Conservation (phyloP, 1,284 basidiomycete genomes). For the Cryptococcus neoformans region DNA sequence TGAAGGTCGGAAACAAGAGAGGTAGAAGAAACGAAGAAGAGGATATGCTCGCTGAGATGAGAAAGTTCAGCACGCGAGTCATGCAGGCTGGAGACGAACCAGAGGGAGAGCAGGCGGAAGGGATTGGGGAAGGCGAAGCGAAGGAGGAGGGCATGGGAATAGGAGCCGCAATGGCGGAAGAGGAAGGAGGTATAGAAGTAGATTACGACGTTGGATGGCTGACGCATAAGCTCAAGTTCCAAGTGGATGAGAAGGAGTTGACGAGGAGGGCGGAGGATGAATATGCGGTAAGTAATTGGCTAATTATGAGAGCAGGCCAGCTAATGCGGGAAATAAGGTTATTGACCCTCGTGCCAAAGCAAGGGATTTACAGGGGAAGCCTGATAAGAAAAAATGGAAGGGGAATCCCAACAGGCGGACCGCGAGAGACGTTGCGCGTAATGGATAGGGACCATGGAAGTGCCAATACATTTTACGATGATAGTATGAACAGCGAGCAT, state of each 20-base stretch:
- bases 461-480: neutral
- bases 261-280: constrained; percentile 76
- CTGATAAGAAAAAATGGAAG: constrained; percentile 4
- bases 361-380: constrained; percentile 20
- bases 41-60: constrained; percentile 63
- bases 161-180: constrained; percentile 47
- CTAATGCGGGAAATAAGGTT: constrained; percentile 26
- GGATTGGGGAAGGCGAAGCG: constrained; percentile 37
- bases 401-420: neutral
- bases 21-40: constrained; percentile 64
- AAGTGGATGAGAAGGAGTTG: constrained; percentile 68
- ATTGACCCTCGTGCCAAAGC: constrained; percentile 49
- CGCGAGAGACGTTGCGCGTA: neutral
- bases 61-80: constrained; percentile 68
- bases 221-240: constrained; percentile 69
- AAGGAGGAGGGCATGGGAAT: constrained; percentile 18
- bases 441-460: neutral
- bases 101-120: constrained; percentile 23
- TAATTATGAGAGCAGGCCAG: neutral
- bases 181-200: constrained; percentile 65
- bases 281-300: constrained; percentile 66
- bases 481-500: constrained; percentile 4
- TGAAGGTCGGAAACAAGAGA: constrained; percentile 32
- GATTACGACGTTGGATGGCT: constrained; percentile 79
- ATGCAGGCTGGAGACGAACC: constrained; percentile 11